Evolutionary conservation across 257 asterid genomes (phyloP), one percentile per base, ranked within the genome.

Genomic region (Marsdenia floribunda): DNA sequence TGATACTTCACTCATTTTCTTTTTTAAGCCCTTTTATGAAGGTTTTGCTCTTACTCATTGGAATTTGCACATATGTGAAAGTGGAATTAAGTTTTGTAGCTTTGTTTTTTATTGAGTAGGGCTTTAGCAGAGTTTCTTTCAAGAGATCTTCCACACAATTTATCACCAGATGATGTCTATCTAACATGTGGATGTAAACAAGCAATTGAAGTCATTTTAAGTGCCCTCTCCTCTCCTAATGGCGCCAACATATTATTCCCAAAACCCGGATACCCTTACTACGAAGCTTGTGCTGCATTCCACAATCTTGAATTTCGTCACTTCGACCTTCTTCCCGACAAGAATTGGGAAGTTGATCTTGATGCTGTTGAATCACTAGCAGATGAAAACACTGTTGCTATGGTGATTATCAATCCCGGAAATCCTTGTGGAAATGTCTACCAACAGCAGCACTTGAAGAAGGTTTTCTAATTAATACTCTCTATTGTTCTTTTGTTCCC

Each of bases 391-490:
- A 93, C 98, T 2, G 91, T 87, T 58, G 98, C 97, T 0, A 89
- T 93, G 84, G 97, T 93, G 26, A 83, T 93, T 59, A 85, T 90
- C 64, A 91, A 93, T 80, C 97, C 98, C 14, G 98, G 98, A 22
- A 91, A 93, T 85, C 98, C 98, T 0, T 90, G 97, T 75, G 99
- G 99, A 46, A 94, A 87, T 87, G 97, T 92, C 54, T 94, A 76
- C 83, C 85, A 80, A 46, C 84, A 84, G 18, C 87, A 94, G 15
- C 99, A 92, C 82, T 81, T 94, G 82, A 81, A 84, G 75, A 85
- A 93, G 98, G 98, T 93, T 71, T 57, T 42, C 9, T 44, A 7
- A 5, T 44, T 44, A 38, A 38, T 38, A 38, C 42, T 44, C 49
- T 44, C 0, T 44, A 0, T 44, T 29, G 33, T 29, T 29, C 33